Evolutionary conservation across 768 basidiomycete species (phyloP).

Genomic region (Lactarius evosmus): DNA sequence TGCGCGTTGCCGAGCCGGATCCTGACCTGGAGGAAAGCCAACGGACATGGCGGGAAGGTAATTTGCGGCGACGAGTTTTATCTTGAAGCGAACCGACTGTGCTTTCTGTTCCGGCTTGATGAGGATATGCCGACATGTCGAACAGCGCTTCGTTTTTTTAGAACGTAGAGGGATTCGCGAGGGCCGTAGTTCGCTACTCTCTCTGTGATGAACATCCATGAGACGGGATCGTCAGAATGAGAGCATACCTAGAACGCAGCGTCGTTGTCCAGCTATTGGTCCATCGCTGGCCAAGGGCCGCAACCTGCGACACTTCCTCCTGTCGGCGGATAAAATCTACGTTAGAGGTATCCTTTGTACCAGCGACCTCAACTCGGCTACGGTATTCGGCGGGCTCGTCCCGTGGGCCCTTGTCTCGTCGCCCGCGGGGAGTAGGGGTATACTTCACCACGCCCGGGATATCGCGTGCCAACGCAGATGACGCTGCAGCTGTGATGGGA

Average conservation of each 20-base stretch:
- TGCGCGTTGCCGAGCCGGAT: conserved; percentile 36
- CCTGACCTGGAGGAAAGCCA: conserved; percentile 52
- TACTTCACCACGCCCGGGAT: conserved; percentile 80
- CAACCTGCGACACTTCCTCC: conserved; percentile 59
- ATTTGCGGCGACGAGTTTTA: conserved; percentile 93
- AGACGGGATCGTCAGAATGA: background rate
- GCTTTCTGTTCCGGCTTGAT: conserved; percentile 99
- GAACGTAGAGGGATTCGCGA: conserved; percentile 89
- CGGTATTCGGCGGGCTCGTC: conserved; percentile 79
- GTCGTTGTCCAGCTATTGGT: conserved; percentile 72
- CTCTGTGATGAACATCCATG: conserved; percentile 8
- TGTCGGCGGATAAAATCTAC: conserved; percentile 66
- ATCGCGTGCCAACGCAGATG: conserved; percentile 85
- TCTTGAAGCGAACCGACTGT: conserved; percentile 91
- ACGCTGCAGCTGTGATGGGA: conserved; percentile 83
- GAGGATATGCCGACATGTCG: conserved; percentile 89
- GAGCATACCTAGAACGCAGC: conserved; percentile 57
- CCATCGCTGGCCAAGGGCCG: conserved; percentile 78
- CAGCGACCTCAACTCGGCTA: conserved; percentile 62
- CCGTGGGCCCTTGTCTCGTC: conserved; percentile 60
- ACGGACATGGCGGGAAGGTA: conserved; percentile 88
- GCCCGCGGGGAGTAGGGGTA: conserved; percentile 53
- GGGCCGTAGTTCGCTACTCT: conserved; percentile 72
- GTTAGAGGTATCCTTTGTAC: conserved; percentile 57
- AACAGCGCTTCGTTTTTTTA: conserved; percentile 94